A percentile compares a stretch with the other conserved stretches of the same genome.
These are phyloP conservation scores for Selenicereus undatus DNA, from an alignment of 148 eudicot species.

Conservation along the genomic window DNA sequence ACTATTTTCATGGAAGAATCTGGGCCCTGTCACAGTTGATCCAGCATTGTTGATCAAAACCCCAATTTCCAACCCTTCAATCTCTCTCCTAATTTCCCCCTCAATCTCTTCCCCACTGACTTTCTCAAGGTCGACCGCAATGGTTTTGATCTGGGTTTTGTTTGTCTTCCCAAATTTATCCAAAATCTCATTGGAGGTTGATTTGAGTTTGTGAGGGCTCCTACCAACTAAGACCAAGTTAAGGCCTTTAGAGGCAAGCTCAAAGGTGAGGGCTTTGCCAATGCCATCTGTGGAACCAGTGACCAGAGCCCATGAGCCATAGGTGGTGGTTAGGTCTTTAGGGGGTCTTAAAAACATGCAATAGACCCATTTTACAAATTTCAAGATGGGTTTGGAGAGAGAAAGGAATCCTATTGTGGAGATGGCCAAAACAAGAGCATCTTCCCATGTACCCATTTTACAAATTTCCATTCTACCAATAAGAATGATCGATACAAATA, in stretches of 20 bases:
- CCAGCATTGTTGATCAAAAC: slow-evolving; percentile 60
- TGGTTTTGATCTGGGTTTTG: slow-evolving; percentile 40
- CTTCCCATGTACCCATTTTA: background rate
- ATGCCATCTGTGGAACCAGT: slow-evolving; percentile 50
- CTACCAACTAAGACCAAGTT: slow-evolving; percentile 32
- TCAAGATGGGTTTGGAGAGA: slow-evolving; percentile 7
- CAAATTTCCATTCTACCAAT: too few relatives aligned
- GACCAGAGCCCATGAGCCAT: slow-evolving; percentile 44
- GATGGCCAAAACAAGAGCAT: background rate
- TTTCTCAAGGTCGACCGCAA: slow-evolving; percentile 58
- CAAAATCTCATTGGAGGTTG: slow-evolving; percentile 12
- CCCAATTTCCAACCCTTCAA: slow-evolving; percentile 58
- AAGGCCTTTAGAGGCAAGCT: slow-evolving; percentile 36
- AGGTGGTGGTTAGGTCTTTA: slow-evolving; percentile 22
- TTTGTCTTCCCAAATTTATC: background rate
- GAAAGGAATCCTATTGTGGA: slow-evolving; percentile 22
- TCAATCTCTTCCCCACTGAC: slow-evolving; percentile 31
- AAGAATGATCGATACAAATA: too few relatives aligned
- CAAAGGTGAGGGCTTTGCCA: slow-evolving; percentile 32
- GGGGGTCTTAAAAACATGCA: slow-evolving; percentile 25
- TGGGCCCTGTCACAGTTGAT: background rate
- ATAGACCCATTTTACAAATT: slow-evolving; percentile 22
- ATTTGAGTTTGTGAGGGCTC: slow-evolving; percentile 29
- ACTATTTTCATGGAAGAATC: slow-evolving; percentile 54
- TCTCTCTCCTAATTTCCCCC: slow-evolving; percentile 27